Base-by-base conservation (phyloP, 2,329 filamentous ascomycete species). In the Thielaviopsis punctulata region DNA sequence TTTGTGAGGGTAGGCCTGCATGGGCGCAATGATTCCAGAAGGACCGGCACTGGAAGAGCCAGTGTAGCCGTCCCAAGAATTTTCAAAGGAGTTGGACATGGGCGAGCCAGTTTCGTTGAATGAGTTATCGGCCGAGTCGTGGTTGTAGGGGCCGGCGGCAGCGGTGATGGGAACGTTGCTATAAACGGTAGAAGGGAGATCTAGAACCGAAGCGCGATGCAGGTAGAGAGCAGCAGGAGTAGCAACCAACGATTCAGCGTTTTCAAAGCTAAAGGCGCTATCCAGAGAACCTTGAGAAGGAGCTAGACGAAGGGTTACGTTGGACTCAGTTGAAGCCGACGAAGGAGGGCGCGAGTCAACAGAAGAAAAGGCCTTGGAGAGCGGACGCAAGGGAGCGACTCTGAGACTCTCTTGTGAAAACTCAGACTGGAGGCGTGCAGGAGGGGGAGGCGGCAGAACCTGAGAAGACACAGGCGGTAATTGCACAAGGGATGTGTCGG, bases 331-430 rank as follows among this genome's bases (percentile, higher is more conserved):
- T 25, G 49, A 55, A 3, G 49, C 45, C 13, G 53, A 55, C 10
- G 36, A 41, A 41, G 52, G 47, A 23, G 53, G 53, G 33, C 53
- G 53, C 13, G 53, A 52, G 3, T 50, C 53, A 27, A 50, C 45
- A 30, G 53, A 25, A 30, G 53, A 25, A 10, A 18, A 43, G 48
- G 63, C 65, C 57, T 68, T 68, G 59, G 67, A 70, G 51, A 63
- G 63, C 8, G 74, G 69, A 45, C 69, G 67, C 18, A 82, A 63
- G 0, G 78, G 77, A 8, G 74, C 67, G 13, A 81, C 74, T 12
- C 76, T 59, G 25, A 82, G 65, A 56, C 77, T 81, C 59, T 81
- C 78, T 56, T 76, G 76, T 0, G 79, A 81, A 60, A 75, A 80
- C 52, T 71, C 69, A 19, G 65, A 64, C 5, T 66, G 67, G 1